A percentile compares a stretch with the other conserved stretches of the same genome.
phyloP scores from a whole-genome alignment of 208 protist genomes.

The Leishmania martiniquensis region DNA sequence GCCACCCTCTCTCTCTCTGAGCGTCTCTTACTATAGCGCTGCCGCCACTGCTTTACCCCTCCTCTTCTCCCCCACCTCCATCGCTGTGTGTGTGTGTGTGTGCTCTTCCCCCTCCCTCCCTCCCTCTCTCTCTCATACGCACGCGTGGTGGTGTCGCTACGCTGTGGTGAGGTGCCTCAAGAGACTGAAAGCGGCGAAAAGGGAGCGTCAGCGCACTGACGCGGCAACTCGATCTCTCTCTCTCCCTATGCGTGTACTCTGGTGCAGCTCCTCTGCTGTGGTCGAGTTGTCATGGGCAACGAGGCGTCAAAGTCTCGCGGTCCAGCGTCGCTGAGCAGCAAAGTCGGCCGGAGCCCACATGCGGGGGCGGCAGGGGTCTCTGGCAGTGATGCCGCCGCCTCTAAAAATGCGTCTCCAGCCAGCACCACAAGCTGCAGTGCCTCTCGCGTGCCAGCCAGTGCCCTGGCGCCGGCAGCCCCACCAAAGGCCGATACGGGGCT shows the following conservation, averaged over 20 bases:
- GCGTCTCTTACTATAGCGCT: neutral
- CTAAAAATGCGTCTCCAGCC: neutral
- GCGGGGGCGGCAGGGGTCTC: neutral
- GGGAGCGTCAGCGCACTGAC: neutral
- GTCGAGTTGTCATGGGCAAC: slow-evolving; percentile 4
- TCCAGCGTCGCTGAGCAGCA: neutral
- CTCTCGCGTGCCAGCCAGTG: neutral
- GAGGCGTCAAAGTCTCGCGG: slow-evolving; percentile 18
- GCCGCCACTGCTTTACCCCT: neutral
- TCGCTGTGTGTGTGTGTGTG: neutral
- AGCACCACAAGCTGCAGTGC: neutral
- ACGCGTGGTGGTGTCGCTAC: neutral
- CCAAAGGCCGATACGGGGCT: neutral
- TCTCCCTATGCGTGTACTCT: neutral
- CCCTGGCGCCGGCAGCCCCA: neutral
- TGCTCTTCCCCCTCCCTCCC: neutral
- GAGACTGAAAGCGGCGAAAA: neutral
- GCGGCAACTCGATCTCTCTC: neutral
- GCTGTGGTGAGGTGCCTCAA: neutral
- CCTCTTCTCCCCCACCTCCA: neutral
- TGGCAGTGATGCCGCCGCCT: neutral
- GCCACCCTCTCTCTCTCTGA: neutral
- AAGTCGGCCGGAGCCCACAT: neutral
- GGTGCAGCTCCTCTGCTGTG: neutral
- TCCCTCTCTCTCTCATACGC: neutral